Evolutionary conservation across 129 eudicot genomes (phyloP), one percentile per base, ranked within the genome.

Genomic region (Lonicera japonica): DNA sequence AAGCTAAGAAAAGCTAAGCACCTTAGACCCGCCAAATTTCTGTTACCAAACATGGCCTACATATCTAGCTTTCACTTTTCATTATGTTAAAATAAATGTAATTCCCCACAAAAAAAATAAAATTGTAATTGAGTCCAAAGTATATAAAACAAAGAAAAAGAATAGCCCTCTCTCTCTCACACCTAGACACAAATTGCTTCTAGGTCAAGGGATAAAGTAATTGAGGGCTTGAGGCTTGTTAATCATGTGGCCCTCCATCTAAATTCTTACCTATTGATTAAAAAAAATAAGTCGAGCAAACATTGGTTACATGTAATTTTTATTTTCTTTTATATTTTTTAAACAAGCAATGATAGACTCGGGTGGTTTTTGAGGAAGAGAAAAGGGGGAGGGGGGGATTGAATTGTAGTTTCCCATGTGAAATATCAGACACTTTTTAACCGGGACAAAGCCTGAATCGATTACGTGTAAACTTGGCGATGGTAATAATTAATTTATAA

Each of bases 11-110:
- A 19, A 20, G 23, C 7, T n/a, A 20, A 4, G 7, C 18, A 29
- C 22, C 22, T 21, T 39, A n/a, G 56, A 23, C 73, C 58, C 65
- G 58, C 66, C 65, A 58, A 58, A 43, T 19, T 70, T 60, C 11
- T 51, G 39, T 39, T 24, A 58, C 39, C 61, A 62, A 62, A 70
- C 58, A 40, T 58, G 78, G 55, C 72, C 78, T 66, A 66, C 73
- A 17, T 21, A 73, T 73, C 79, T 62, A 8, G 22, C 64, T 74
- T 66, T 74, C 63, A 54, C 77, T 65, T 74, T 74, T 56, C 22
- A 25, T 54, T 36, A 58, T 58, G 61, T 58, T 43, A 54, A 56
- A 73, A 59, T 38, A 29, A 6, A 73, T 29, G 36, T 29, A 29
- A 29, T 29, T 29, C 4, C 2, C 36, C 6, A 2, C 36, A 29